These are phyloP conservation scores for Stenocarpella maydis DNA, from an alignment of 2,329 filamentous ascomycete genomes.

Conservation along the genomic window DNA sequence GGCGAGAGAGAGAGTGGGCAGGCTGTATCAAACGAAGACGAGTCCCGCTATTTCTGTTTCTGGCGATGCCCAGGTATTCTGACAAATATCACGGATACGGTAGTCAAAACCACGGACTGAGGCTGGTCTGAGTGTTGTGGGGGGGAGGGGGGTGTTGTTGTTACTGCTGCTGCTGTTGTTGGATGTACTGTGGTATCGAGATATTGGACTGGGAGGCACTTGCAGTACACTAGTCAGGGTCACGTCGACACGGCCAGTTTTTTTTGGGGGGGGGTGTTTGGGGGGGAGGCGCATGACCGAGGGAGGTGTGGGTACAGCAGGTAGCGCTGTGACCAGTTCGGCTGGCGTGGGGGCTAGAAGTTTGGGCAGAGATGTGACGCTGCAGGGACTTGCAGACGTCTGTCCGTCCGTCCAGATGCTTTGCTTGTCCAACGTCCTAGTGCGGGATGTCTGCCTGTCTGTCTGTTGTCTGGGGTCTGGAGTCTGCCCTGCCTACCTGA, in stretches of 20 bases:
- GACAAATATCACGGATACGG: conserved; percentile 16
- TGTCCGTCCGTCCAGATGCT: not conserved
- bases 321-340: conserved; percentile 9
- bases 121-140: too few relatives aligned
- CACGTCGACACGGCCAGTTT: conserved; percentile 11
- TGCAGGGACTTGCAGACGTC: conserved; percentile 11
- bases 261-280: not conserved
- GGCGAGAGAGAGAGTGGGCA: not conserved
- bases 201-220: conserved; percentile 7
- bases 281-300: conserved; percentile 7
- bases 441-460: too few relatives aligned
- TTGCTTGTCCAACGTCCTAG: conserved; percentile 10
- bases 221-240: conserved; percentile 22
- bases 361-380: conserved; percentile 7
- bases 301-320: conserved; percentile 19
- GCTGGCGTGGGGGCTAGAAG: not conserved
- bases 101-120: not conserved
- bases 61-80: conserved; percentile 19
- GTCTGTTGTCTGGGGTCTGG: too few relatives aligned
- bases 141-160: too few relatives aligned
- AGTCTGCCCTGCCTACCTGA: too few relatives aligned
- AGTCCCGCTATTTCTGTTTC: conserved; percentile 26
- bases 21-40: conserved; percentile 33
- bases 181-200: conserved; percentile 18
- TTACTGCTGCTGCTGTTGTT: too few relatives aligned